These are phyloP conservation scores for Candida broadrunensis DNA, from an alignment of 805 yeast species.

Conservation along the genomic window DNA sequence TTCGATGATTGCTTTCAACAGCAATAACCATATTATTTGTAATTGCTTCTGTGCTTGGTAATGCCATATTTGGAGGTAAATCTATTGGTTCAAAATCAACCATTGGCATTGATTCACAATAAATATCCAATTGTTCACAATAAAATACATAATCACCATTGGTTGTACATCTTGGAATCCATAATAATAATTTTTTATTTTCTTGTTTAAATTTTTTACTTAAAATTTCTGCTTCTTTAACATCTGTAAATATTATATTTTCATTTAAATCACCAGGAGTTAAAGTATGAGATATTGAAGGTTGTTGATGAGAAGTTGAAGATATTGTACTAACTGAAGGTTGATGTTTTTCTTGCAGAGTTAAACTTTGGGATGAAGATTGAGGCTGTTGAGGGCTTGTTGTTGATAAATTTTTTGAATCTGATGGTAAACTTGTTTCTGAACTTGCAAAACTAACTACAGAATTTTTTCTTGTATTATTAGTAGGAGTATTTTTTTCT, in stretches of 20 bases:
- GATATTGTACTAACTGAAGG: constrained; percentile 1
- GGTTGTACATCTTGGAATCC: constrained; percentile 62
- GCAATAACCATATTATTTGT: constrained; percentile 15
- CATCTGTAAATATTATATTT: constrained; percentile 6
- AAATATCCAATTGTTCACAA: constrained; percentile 57
- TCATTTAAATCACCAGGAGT: constrained; percentile 7
- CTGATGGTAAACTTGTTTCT: constrained; percentile 29
- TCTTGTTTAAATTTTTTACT: constrained; percentile 18
- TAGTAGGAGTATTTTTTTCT: constrained; percentile 28
- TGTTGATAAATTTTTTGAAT: constrained; percentile 9
- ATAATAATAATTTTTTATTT: constrained; percentile 26
- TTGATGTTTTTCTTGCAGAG: not conserved
- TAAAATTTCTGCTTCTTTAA: constrained; percentile 28
- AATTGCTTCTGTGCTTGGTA: constrained; percentile 23
- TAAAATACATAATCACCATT: constrained; percentile 57
- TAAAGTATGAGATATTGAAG: constrained; percentile 12
- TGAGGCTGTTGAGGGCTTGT: not conserved
- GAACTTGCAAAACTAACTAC: constrained; percentile 50
- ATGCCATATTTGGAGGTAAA: constrained; percentile 17
- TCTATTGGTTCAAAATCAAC: constrained; percentile 23
- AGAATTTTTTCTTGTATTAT: constrained; percentile 44
- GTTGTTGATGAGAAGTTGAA: constrained; percentile 4
- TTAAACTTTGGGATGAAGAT: not conserved
- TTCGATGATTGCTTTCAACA: constrained; percentile 1
- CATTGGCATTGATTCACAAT: constrained; percentile 58